These are phyloP conservation scores for Penicillium sp. DNA, from an alignment of 2,329 filamentous ascomycete genomes.

Conservation along the genomic window DNA sequence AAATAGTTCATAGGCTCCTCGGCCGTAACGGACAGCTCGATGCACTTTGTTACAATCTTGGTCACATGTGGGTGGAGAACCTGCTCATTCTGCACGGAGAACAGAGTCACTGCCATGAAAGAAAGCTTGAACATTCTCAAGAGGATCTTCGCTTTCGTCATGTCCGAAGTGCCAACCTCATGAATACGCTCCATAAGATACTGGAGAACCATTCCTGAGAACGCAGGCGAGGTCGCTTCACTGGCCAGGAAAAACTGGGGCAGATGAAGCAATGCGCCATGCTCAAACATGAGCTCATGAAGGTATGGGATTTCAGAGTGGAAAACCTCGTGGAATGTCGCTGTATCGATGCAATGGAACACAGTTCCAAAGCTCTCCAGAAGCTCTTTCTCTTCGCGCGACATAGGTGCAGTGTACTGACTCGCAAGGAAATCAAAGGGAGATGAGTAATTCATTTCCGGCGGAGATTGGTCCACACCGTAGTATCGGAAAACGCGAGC, in stretches of 20 bases:
- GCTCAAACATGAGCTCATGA: slow-evolving; percentile 97
- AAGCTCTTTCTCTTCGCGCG: slow-evolving; percentile 94
- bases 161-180: slow-evolving; percentile 86
- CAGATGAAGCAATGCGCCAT: slow-evolving; percentile 87
- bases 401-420: slow-evolving; percentile 89
- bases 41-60: slow-evolving; percentile 94
- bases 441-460: slow-evolving; percentile 70
- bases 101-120: slow-evolving; percentile 98
- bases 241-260: slow-evolving; percentile 98
- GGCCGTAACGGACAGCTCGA: slow-evolving; percentile 89
- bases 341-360: slow-evolving; percentile 96
- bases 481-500: slow-evolving; percentile 97
- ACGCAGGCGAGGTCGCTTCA: slow-evolving; percentile 93
- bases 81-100: slow-evolving; percentile 90
- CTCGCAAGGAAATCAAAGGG: slow-evolving; percentile 90
- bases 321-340: slow-evolving; percentile 98
- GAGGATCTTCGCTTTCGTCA: slow-evolving; percentile 87
- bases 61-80: slow-evolving; percentile 93
- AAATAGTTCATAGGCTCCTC: slow-evolving; percentile 99
- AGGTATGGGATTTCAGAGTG: slow-evolving; percentile 94
- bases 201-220: slow-evolving; percentile 95
- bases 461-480: slow-evolving; percentile 72
- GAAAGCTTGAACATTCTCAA: slow-evolving; percentile 94
- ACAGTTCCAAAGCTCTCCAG: slow-evolving; percentile 97
- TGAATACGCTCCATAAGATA: slow-evolving; percentile 97